Conservation (phyloP, 495 filamentous ascomycete genomes). For the Aspergillus mulundensis region DNA sequence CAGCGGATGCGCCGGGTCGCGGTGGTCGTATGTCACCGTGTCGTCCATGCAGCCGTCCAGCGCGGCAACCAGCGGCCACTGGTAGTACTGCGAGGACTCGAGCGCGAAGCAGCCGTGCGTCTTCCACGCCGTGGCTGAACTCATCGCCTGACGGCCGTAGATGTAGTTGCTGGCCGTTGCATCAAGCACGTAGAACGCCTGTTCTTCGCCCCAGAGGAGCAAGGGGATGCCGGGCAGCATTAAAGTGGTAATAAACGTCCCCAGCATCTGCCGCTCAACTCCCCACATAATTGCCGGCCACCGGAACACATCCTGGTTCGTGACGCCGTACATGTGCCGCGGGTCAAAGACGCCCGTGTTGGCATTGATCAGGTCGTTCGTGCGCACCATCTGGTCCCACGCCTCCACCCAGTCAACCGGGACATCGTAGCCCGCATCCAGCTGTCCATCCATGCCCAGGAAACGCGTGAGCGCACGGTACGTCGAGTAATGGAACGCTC, state of each 20-base stretch:
- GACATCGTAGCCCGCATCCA: conserved; percentile 57
- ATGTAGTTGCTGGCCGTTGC: conserved; percentile 66
- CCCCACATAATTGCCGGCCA: conserved; percentile 65
- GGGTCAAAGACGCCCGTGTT: conserved; percentile 65
- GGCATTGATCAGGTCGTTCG: conserved; percentile 62
- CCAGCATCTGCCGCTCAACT: conserved; percentile 57
- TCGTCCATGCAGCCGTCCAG: conserved; percentile 57
- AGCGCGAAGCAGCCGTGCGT: conserved; percentile 64
- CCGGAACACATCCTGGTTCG: conserved; percentile 71
- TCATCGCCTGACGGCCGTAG: conserved; percentile 65
- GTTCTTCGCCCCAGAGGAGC: conserved; percentile 66
- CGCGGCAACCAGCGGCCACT: conserved; percentile 55
- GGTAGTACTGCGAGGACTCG: conserved; percentile 52
- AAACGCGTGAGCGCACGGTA: conserved; percentile 67
- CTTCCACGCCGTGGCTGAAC: conserved; percentile 61
- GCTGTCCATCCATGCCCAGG: conserved; percentile 58
- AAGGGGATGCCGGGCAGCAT: conserved; percentile 62
- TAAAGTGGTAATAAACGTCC: conserved; percentile 58
- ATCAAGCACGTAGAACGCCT: conserved; percentile 63
- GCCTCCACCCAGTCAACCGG: conserved; percentile 53
- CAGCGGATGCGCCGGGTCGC: conserved; percentile 63
- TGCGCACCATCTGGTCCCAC: conserved; percentile 55
- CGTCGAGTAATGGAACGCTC: conserved; percentile 66
- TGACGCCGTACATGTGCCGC: conserved; percentile 65
- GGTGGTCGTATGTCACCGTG: conserved; percentile 57